Evolutionary conservation across 805 yeast species (phyloP).

Genomic region (Torulaspora franciscae): DNA sequence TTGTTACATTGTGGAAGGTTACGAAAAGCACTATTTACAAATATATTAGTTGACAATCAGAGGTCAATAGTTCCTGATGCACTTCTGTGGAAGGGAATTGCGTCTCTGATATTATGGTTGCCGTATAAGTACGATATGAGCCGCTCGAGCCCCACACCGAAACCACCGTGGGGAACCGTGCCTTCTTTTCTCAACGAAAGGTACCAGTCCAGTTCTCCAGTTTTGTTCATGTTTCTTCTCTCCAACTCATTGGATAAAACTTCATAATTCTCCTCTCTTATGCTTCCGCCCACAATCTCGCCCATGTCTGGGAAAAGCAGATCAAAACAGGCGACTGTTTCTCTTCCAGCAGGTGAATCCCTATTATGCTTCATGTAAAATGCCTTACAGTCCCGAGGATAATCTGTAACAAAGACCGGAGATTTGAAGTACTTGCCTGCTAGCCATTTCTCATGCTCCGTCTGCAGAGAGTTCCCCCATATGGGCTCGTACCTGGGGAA

Average conservation of each 20-base stretch:
- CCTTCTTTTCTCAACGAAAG: conserved; percentile 69
- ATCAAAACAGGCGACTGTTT: conserved; percentile 87
- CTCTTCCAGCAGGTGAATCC: conserved; percentile 31
- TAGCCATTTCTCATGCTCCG: conserved; percentile 90
- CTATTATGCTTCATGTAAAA: conserved; percentile 76
- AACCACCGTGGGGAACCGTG: conserved; percentile 91
- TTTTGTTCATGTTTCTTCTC: conserved; percentile 49
- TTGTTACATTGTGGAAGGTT: background rate
- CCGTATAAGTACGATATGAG: conserved; percentile 67
- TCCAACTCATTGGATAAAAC: conserved; percentile 47
- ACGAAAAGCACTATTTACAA: background rate
- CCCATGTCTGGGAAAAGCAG: conserved; percentile 87
- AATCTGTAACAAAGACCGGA: conserved; percentile 87
- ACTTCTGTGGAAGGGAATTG: conserved; percentile 80
- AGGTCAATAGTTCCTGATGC: conserved; percentile 42
- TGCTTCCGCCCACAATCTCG: conserved; percentile 89
- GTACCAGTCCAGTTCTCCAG: conserved; percentile 72
- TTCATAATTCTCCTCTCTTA: conserved; percentile 69
- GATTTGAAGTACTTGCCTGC: conserved; percentile 62
- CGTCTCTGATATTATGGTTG: conserved; percentile 77
- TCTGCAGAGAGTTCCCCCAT: conserved; percentile 71
- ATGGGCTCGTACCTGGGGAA: conserved; percentile 42
- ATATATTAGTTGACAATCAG: conserved; percentile 1
- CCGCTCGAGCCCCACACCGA: conserved; percentile 92
- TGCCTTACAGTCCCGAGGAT: conserved; percentile 75